Evolutionary conservation across 176 grass and related monocot species (phyloP).

Genomic region (Musa acuminata): DNA sequence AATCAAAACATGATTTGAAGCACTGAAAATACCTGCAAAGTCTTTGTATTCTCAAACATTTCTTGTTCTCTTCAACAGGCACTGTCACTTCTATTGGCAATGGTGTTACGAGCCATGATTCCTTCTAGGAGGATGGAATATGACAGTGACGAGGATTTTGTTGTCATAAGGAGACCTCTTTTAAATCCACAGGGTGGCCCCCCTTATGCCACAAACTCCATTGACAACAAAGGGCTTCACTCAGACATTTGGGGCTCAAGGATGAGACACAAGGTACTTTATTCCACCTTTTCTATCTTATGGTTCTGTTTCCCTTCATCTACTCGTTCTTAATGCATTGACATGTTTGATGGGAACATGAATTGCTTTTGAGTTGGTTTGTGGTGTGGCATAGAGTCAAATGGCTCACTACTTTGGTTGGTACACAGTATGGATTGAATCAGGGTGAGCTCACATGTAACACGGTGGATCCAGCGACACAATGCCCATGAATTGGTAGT

Average conservation of each 20-base stretch:
- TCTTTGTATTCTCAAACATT: background rate
- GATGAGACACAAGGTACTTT: conserved; percentile 78
- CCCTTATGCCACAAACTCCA: conserved; percentile 38
- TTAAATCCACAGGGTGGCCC: conserved; percentile 45
- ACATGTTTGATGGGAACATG: background rate
- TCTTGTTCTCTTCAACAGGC: conserved; percentile 31
- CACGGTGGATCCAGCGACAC: background rate
- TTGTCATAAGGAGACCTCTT: conserved; percentile 71
- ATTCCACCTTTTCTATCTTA: background rate
- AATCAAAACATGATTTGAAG: too few relatives aligned
- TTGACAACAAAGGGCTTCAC: conserved; percentile 34
- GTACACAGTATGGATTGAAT: background rate
- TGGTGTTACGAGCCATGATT: conserved; percentile 48
- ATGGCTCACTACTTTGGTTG: background rate
- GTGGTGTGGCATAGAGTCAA: background rate
- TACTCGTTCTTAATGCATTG: background rate
- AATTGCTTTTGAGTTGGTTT: background rate
- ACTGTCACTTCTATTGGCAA: conserved; percentile 58
- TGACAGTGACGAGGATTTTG: conserved; percentile 91
- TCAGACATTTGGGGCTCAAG: conserved; percentile 60
- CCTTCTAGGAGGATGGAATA: conserved; percentile 35
- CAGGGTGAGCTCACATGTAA: background rate
- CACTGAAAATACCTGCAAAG: too few relatives aligned
- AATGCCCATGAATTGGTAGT: background rate
- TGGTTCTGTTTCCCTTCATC: background rate